These are phyloP conservation scores for Elsinoe australis DNA, from an alignment of 2,329 filamentous ascomycete species.

Conservation along the genomic window DNA sequence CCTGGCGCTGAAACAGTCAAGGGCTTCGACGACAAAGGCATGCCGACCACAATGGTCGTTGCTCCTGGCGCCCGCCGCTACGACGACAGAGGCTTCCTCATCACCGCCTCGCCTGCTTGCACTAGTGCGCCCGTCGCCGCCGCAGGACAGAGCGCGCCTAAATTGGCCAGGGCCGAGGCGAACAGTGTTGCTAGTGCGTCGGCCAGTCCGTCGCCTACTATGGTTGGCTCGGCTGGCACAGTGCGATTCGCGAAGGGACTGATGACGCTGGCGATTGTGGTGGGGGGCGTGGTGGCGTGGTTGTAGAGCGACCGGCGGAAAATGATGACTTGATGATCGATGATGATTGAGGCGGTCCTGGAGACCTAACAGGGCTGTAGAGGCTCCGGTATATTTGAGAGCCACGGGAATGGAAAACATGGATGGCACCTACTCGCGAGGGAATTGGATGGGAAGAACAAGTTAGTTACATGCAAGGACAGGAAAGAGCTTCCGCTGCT, in stretches of 20 bases:
- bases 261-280: neutral
- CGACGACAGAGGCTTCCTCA: conserved; percentile 40
- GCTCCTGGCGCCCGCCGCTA: conserved; percentile 36
- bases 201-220: neutral
- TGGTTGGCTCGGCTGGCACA: neutral
- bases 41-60: conserved; percentile 41
- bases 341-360: too few relatives aligned
- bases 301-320: neutral
- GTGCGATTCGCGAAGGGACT: neutral
- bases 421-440: too few relatives aligned
- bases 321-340: neutral
- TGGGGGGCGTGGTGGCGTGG: neutral
- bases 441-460: too few relatives aligned
- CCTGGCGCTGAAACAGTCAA: conserved; percentile 40
- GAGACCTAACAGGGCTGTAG: too few relatives aligned
- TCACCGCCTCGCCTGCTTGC: conserved; percentile 10
- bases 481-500: too few relatives aligned
- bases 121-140: neutral
- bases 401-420: too few relatives aligned
- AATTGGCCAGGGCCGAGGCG: neutral
- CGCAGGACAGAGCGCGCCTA: neutral
- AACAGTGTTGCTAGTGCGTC: neutral
- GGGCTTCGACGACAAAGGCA: conserved; percentile 43
- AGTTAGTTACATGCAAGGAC: too few relatives aligned
- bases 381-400: too few relatives aligned